Conservation (phyloP, 768 basidiomycete genomes). For the Suillus hirtellus region DNA sequence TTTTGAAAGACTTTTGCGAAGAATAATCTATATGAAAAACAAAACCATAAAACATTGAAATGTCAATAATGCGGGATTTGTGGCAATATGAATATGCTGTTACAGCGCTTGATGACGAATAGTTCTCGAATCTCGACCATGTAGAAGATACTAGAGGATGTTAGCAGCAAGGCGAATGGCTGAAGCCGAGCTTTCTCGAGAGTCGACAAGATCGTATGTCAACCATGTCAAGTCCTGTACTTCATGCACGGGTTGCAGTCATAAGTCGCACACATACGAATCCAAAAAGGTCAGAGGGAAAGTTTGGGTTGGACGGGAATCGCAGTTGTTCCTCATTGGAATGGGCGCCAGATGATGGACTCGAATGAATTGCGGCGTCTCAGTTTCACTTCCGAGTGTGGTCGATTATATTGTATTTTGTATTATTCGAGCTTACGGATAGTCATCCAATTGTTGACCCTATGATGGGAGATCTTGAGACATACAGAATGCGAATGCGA, state of each 20-base stretch:
- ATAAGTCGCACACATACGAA: background rate
- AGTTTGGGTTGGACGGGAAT: background rate
- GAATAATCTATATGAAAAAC: background rate
- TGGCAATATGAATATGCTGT: background rate
- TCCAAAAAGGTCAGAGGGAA: background rate
- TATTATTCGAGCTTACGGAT: background rate
- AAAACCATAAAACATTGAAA: background rate
- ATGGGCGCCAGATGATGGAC: background rate
- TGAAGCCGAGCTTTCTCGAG: background rate
- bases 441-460: background rate
- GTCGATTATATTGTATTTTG: background rate
- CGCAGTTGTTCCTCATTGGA: background rate
- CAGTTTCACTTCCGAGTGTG: background rate
- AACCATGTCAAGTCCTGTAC: background rate
- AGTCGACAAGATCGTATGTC: background rate
- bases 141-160: background rate
- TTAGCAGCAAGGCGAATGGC: background rate
- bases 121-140: background rate
- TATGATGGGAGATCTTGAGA: background rate
- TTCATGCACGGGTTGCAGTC: background rate
- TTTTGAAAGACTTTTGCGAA: background rate
- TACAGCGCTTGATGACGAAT: background rate
- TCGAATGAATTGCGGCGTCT: background rate
- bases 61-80: too few relatives aligned
- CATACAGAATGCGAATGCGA: background rate